These are phyloP conservation scores for Suillus americanus DNA, from an alignment of 768 basidiomycete species.

Conservation along the genomic window DNA sequence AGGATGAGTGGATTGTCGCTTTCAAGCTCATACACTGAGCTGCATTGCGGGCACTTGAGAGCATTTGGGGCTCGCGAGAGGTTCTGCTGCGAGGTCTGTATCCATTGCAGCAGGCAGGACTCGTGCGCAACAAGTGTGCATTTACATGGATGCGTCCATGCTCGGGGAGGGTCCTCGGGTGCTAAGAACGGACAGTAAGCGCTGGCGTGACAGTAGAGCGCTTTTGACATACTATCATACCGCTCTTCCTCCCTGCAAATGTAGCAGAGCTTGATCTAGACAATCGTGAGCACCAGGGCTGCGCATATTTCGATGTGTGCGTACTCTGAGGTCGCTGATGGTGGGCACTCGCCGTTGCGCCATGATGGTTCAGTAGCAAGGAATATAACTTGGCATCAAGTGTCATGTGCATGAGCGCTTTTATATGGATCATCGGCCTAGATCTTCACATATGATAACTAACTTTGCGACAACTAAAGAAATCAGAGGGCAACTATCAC, in stretches of 20 bases:
- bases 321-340: conserved; percentile 34
- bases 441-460: neutral
- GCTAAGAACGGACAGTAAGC: conserved; percentile 26
- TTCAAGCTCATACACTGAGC: conserved; percentile 61
- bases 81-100: conserved; percentile 64
- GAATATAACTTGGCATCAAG: neutral
- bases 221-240: conserved; percentile 37
- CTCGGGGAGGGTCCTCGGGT: conserved; percentile 46
- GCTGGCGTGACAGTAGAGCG: neutral
- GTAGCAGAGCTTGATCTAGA: conserved; percentile 71
- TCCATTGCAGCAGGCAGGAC: conserved; percentile 77
- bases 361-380: conserved; percentile 21
- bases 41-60: conserved; percentile 80
- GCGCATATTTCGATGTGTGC: conserved; percentile 8
- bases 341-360: conserved; percentile 30
- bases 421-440: neutral
- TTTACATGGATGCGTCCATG: conserved; percentile 79
- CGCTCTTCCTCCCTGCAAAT: conserved; percentile 77
- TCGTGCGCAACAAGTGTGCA: conserved; percentile 84
- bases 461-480: neutral
- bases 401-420: neutral
- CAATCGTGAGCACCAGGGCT: neutral
- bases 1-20: conserved; percentile 60
- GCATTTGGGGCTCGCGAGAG: conserved; percentile 56
- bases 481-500: neutral